Evolutionary conservation across 2,329 filamentous ascomycete genomes (phyloP), one percentile per base, ranked within the genome.

Genomic region (Xylaria sp.): DNA sequence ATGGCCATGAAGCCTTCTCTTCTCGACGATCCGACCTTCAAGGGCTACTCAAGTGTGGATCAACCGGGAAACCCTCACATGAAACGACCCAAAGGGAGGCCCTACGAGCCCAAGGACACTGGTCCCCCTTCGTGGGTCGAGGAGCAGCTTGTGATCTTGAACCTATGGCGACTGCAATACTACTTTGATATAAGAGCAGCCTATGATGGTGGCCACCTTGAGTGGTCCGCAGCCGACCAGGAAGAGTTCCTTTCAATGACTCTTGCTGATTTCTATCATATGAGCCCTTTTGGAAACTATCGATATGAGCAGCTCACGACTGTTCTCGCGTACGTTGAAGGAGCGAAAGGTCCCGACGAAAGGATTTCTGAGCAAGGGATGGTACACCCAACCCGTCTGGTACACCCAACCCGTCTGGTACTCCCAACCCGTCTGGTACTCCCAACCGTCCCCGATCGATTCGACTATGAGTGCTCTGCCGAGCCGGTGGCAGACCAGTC

Each of bases 121-220:
- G 54, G 54, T 10, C 54, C 54, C 20, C 54, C 54, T 20, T 44
- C 38, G 33, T 57, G 38, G 36, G 38, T 38, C 13, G 54, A 57
- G 38, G 54, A 57, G 38, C 54, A 57, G 38, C 36, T 57, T 29
- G 54, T 57, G 4, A 17, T 57, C 2, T 45, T 29, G 36, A 57
- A 57, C 20, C 7, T 57, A 17, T 57, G 54, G 54, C 36, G 38
- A 31, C 3, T 57, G 22, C 54, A 57, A 57, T 57, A 57, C 31
- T 57, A 44, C 38, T 42, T 29, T 31, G 54, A 45, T 15, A 57
- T 57, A n/a, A 44, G 38, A 57, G 20, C 20, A 44, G 54, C 54
- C 5, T 25, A 45, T 45, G 13, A 42, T 44, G 38, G 5, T 20
- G 54, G 54, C 54, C 36, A 15, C 36, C 25, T 57, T 11, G 54